Evolutionary conservation across 768 basidiomycete genomes (phyloP).

Genomic region (Mycena chlorophos): DNA sequence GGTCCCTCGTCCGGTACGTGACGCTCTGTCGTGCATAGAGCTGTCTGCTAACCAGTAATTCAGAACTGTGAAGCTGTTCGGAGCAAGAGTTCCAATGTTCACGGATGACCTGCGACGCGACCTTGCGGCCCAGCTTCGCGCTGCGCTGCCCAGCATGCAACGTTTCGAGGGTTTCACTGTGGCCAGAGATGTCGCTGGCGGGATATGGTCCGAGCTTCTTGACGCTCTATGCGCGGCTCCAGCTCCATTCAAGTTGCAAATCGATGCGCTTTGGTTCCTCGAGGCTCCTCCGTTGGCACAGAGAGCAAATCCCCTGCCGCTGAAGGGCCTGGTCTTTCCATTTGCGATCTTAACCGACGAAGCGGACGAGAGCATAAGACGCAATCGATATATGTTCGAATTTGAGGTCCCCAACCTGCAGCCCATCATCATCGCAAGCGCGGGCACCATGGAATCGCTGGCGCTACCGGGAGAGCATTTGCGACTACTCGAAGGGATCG

Average conservation of each 20-base stretch:
- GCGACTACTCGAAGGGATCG: background rate
- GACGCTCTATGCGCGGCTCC: background rate
- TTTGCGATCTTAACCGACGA: no score
- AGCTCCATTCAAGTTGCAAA: background rate
- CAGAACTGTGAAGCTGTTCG: no score
- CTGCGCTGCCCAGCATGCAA: no score
- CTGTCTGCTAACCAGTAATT: no score
- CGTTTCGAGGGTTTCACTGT: background rate
- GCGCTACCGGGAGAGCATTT: background rate
- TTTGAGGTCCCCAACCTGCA: background rate
- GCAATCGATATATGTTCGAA: background rate
- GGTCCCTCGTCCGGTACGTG: no score
- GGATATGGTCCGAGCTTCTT: background rate
- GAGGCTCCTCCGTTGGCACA: no score
- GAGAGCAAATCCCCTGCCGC: no score
- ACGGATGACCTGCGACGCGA: no score
- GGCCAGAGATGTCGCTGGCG: background rate
- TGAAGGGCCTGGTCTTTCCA: no score
- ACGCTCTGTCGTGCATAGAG: no score
- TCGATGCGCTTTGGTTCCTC: background rate
- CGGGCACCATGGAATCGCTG: background rate
- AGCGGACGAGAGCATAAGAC: background rate
- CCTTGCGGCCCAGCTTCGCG: no score
- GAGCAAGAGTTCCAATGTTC: no score
- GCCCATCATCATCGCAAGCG: background rate